Percentiles rank a stretch among this genome's conserved stretches.
Conservation (phyloP, 306 rosid genomes). For the Lithocarpus polystachyus region DNA sequence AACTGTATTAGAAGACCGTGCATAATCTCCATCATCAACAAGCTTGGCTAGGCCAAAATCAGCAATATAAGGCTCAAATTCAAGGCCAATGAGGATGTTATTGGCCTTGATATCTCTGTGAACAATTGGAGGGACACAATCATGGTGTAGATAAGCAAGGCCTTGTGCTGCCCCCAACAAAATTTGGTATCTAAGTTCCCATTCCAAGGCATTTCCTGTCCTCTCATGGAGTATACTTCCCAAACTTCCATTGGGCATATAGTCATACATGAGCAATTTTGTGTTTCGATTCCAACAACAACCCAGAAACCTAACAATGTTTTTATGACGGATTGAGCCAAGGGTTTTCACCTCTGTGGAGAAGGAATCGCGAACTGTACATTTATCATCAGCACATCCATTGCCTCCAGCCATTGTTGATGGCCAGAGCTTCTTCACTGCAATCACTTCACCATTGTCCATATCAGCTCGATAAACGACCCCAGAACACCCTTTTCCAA, state of each 20-base stretch:
- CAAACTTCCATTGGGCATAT: conserved; percentile 90
- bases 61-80: conserved; percentile 89
- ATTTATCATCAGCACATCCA: conserved; percentile 52
- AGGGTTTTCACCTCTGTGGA: conserved; percentile 78
- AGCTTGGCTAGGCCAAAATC: conserved; percentile 97
- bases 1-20: conserved; percentile 80
- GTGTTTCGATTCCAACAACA: conserved; percentile 78
- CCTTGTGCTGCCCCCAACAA: conserved; percentile 92
- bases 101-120: conserved; percentile 97
- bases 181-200: conserved; percentile 88
- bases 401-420: conserved; percentile 45
- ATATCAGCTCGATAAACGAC: conserved; percentile 82
- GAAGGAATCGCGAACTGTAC: conserved; percentile 77
- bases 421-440: conserved; percentile 96
- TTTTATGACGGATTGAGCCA: conserved; percentile 90
- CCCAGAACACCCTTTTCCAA: conserved; percentile 93
- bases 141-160: conserved; percentile 91
- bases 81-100: conserved; percentile 93
- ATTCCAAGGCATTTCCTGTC: conserved; percentile 70
- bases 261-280: conserved; percentile 82
- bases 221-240: conserved; percentile 83
- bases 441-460: conserved; percentile 71
- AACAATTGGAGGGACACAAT: conserved; percentile 92
- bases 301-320: conserved; percentile 86
- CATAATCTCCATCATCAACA: conserved; percentile 74